These are phyloP conservation scores for Tulasnella sp. DNA, from an alignment of 768 basidiomycete genomes.

Conservation along the genomic window DNA sequence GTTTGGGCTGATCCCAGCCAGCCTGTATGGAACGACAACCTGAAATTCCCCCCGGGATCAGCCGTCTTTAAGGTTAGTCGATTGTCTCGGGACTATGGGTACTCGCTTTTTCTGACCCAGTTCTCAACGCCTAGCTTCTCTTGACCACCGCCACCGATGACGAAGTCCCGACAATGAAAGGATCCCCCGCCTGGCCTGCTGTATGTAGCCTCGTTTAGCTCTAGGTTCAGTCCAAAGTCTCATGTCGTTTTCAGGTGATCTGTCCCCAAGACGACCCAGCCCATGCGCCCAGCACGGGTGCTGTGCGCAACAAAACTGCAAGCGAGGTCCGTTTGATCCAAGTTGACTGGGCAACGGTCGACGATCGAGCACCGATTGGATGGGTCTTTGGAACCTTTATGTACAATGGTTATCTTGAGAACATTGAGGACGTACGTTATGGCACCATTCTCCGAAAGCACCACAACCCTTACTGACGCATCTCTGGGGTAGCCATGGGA, in stretches of 20 bases:
- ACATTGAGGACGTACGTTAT: background rate
- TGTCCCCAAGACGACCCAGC: background rate
- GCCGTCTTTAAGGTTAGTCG: background rate
- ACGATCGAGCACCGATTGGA: background rate
- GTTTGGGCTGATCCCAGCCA: background rate
- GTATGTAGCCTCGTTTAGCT: background rate
- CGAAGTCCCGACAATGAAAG: conserved; percentile 15
- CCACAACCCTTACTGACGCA: background rate
- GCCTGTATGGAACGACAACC: background rate
- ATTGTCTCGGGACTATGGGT: too few relatives aligned
- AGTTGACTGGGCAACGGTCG: conserved; percentile 16
- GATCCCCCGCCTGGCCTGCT: background rate
- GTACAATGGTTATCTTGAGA: background rate
- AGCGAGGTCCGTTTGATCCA: background rate
- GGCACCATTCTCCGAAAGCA: background rate
- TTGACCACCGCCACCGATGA: conserved; percentile 1
- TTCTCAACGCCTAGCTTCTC: background rate
- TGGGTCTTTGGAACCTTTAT: conserved; percentile 17
- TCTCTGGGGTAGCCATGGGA: background rate
- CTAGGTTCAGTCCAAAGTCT: background rate
- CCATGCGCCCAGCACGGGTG: background rate
- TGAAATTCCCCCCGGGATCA: background rate
- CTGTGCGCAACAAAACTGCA: background rate
- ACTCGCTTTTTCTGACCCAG: background rate
- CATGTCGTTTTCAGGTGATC: background rate